Conservation (phyloP, 2,329 filamentous ascomycete species). For the Teratosphaeria destructans region DNA sequence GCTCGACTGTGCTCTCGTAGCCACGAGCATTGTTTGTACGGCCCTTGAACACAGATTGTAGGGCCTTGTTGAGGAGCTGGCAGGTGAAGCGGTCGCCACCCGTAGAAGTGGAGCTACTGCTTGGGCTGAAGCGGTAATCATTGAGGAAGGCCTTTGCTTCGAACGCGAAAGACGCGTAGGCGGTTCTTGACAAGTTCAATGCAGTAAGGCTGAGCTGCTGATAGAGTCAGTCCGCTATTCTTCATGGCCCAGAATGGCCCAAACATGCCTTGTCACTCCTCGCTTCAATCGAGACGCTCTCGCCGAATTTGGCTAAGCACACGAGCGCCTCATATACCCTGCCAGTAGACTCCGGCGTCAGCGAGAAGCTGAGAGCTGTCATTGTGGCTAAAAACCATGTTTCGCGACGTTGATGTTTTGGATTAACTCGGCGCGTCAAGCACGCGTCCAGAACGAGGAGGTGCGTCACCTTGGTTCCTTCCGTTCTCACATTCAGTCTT, state of each 20-base stretch:
- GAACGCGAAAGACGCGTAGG: slow-evolving; percentile 64
- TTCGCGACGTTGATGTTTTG: background rate
- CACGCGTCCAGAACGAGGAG: background rate
- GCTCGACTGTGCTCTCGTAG: slow-evolving; percentile 60
- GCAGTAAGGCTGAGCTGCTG: slow-evolving; percentile 60
- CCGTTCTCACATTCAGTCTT: background rate
- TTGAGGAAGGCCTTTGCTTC: slow-evolving; percentile 60
- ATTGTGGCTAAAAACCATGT: slow-evolving; percentile 18
- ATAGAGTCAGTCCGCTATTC: background rate
- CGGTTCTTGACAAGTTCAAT: slow-evolving; percentile 70
- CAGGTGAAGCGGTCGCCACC: slow-evolving; percentile 52
- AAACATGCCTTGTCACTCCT: slow-evolving; percentile 51
- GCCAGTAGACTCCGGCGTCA: slow-evolving; percentile 61
- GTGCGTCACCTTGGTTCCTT: background rate
- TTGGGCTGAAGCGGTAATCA: slow-evolving; percentile 51
- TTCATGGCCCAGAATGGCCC: background rate
- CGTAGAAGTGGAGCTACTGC: slow-evolving; percentile 5
- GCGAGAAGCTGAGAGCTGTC: slow-evolving; percentile 55
- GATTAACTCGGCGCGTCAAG: background rate
- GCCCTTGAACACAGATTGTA: slow-evolving; percentile 65
- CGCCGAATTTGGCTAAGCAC: slow-evolving; percentile 70
- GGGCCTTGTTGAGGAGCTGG: slow-evolving; percentile 59
- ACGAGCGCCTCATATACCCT: slow-evolving; percentile 62
- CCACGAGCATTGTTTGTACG: slow-evolving; percentile 54
- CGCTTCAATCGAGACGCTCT: slow-evolving; percentile 66